phyloP scores from a whole-genome alignment of 225 moss, liverwort and hornwort genomes.

The Neckera pumila region DNA sequence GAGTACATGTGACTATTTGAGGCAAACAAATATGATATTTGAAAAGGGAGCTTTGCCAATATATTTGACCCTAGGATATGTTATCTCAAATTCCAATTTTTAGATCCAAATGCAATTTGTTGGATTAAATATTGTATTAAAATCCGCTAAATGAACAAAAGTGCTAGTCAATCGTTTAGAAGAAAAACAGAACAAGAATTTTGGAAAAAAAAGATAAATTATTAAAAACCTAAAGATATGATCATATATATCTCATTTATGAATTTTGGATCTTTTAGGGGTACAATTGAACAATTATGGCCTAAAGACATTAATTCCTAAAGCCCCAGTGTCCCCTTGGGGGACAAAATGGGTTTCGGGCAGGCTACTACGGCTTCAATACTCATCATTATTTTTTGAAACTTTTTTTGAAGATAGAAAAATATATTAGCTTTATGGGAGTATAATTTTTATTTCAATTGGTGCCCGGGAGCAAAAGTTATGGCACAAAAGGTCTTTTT shows the following conservation, averaged over 20 bases:
- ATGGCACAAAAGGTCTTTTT: too few relatives aligned
- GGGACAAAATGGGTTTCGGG: too few relatives aligned
- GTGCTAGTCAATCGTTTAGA: not conserved
- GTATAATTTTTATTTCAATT: too few relatives aligned
- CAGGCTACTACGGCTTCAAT: too few relatives aligned
- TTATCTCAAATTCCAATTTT: not conserved
- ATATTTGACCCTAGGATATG: rapidly evolving
- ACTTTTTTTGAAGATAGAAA: too few relatives aligned
- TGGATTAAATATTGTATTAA: not conserved
- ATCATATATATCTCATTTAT: too few relatives aligned
- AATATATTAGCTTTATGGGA: too few relatives aligned
- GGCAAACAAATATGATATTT: not conserved
- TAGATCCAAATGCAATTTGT: not conserved
- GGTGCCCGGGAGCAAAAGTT: too few relatives aligned
- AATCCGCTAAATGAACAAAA: rapidly evolving
- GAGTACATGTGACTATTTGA: not conserved
- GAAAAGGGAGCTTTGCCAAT: rapidly evolving
- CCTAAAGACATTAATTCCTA: not conserved
- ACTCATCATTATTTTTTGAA: too few relatives aligned
- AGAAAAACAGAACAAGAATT: not conserved
- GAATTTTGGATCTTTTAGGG: too few relatives aligned
- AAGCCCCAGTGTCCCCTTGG: too few relatives aligned
- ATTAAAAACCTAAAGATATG: not conserved
- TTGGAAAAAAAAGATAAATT: not conserved
- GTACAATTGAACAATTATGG: too few relatives aligned